phyloP scores from a whole-genome alignment of 345 rosid genomes.

The Hypericum androsaemum region DNA sequence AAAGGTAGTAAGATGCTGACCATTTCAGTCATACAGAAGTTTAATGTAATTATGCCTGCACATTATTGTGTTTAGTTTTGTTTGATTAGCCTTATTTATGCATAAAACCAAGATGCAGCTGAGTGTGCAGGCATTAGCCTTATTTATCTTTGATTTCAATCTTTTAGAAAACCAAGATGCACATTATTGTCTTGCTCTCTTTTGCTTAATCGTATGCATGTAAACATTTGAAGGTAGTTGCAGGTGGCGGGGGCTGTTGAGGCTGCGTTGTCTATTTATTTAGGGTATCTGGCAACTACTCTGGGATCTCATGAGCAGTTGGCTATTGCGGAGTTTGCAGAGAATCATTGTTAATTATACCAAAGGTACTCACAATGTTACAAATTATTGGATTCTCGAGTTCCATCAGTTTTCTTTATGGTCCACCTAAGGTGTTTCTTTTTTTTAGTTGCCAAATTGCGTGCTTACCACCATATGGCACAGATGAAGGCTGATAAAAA shows the following conservation, averaged over 20 bases:
- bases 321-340: slow-evolving; percentile 96
- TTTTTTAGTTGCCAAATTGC: slow-evolving; percentile 73
- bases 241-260: slow-evolving; percentile 99
- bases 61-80: too few species aligned
- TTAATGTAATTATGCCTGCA: too few species aligned
- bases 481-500: slow-evolving; percentile 93
- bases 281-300: slow-evolving; percentile 90
- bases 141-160: too few species aligned
- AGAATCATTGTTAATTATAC: slow-evolving; percentile 72
- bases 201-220: too few species aligned
- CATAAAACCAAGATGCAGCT: too few species aligned
- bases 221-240: slow-evolving; percentile 59
- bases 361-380: slow-evolving; percentile 36
- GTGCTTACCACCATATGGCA: slow-evolving; percentile 90
- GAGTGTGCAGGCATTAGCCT: too few species aligned
- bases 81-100: too few species aligned
- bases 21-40: background rate
- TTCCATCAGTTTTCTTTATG: too few species aligned
- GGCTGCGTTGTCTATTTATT: slow-evolving; percentile 74
- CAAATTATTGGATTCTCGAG: too few species aligned
- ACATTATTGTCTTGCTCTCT: too few species aligned
- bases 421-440: background rate
- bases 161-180: too few species aligned
- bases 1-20: slow-evolving; percentile 39
- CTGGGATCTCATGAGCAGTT: slow-evolving; percentile 88